Conservation (phyloP, 139 green algal genomes). For the Coelastrella sp. region DNA sequence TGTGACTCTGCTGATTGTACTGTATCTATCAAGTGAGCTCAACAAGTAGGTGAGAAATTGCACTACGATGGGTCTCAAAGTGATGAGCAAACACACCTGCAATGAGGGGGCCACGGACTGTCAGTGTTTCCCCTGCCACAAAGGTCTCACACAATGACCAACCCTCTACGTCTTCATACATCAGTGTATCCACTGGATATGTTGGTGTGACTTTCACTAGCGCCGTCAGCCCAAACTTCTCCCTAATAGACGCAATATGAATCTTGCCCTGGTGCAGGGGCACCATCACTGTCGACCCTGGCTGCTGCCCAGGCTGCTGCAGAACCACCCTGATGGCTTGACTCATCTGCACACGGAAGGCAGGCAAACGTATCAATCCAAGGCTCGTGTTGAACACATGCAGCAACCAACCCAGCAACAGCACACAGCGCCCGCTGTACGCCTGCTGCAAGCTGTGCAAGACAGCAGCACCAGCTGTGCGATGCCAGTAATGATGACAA, state of each 20-base stretch:
- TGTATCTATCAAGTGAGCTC: too few species aligned
- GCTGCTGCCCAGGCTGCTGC: neutral
- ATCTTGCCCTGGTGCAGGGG: neutral
- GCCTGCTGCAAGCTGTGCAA: neutral
- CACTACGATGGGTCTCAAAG: neutral
- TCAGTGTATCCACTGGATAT: neutral
- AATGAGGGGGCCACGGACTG: neutral
- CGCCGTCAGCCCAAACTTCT: neutral
- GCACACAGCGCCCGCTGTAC: neutral
- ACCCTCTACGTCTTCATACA: neutral
- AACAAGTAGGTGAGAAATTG: too few species aligned
- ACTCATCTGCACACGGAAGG: neutral
- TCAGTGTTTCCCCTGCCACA: neutral
- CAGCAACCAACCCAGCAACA: neutral
- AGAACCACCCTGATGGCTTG: neutral
- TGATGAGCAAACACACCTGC: neutral
- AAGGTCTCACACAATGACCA: neutral
- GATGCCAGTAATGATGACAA: neutral
- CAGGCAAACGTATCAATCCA: neutral
- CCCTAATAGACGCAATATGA: neutral
- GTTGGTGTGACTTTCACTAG: neutral
- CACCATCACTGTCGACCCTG: neutral
- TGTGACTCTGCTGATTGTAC: too few species aligned
- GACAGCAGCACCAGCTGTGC: neutral
- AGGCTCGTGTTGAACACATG: neutral